These are phyloP conservation scores for Inonotus hispidus DNA, from an alignment of 1,284 basidiomycete species.

Conservation along the genomic window DNA sequence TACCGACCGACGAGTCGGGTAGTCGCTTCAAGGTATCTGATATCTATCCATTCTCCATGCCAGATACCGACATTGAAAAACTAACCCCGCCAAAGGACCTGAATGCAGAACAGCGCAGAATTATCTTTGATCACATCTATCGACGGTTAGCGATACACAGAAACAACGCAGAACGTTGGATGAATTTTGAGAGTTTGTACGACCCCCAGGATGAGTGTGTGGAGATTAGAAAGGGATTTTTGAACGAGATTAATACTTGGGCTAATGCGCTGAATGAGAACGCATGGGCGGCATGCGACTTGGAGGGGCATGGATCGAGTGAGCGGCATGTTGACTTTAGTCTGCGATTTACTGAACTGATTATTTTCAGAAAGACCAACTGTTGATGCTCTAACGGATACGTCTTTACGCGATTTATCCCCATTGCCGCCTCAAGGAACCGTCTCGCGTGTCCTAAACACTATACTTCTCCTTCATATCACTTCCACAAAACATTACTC, in stretches of 20 bases:
- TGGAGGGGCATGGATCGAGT: slow-evolving; percentile 40
- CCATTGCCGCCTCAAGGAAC: slow-evolving; percentile 34
- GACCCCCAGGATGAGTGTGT: slow-evolving; percentile 22
- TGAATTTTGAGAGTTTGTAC: slow-evolving; percentile 33
- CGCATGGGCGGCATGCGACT: slow-evolving; percentile 40
- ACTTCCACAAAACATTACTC: slow-evolving; percentile 46
- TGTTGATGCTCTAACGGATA: slow-evolving; percentile 39
- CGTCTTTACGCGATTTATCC: slow-evolving; percentile 38
- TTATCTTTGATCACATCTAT: slow-evolving; percentile 42
- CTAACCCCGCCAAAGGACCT: slow-evolving; percentile 39
- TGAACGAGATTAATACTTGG: slow-evolving; percentile 40
- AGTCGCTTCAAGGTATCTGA: not conserved
- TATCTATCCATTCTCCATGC: not conserved
- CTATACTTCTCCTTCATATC: slow-evolving; percentile 47
- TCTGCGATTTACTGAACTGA: not conserved
- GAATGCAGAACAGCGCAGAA: slow-evolving; percentile 30
- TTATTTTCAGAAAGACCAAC: slow-evolving; percentile 34
- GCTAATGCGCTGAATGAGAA: slow-evolving; percentile 39
- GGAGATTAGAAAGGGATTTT: slow-evolving; percentile 30
- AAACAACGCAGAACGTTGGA: slow-evolving; percentile 39
- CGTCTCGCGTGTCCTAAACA: slow-evolving; percentile 38
- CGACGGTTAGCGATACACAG: slow-evolving; percentile 42
- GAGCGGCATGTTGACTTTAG: not conserved
- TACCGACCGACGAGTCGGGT: no score
- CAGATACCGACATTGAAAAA: slow-evolving; percentile 30